Base-by-base conservation (phyloP, 2,329 filamentous ascomycete species). In the Aurifilum marmelostoma region DNA sequence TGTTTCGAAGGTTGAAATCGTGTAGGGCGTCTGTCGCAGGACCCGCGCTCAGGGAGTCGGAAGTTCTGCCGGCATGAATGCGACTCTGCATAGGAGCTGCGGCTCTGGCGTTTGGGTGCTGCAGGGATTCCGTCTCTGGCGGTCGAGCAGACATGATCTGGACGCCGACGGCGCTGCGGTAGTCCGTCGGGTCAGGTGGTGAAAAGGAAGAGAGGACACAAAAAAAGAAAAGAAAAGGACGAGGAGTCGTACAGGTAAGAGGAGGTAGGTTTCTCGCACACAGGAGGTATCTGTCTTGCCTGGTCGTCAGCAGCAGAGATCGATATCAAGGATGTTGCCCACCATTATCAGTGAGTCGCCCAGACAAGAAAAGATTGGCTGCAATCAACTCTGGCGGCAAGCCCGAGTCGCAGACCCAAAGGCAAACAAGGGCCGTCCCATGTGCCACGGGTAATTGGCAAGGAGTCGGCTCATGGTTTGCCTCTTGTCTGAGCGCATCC, bases 21-120 rank as follows among this genome's bases (percentile, higher is more conserved):
- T 67, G 70, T 64, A 73, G 72, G 32, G 71, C 73, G 73, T 73
- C 74, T 73, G 75, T 68, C 66, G 75, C 71, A 69, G 73, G 71
- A 67, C 71, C 65, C 64, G 73, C 54, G 64, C 71, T 69, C 67
- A 71, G 34, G 59, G 67, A 72, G 72, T 74, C 67, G 69, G 66
- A 63, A 63, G 39, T 52, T 21, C 34, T 63, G 54, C 50, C 34
- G 63, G 50, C 58, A 69, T 47, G 58, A 47, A 43, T 65, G 68
- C 65, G 63, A 62, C 52, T 61, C 39, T 63, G 67, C 60, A 63
- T 47, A 70, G 67, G 60, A 69, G n/a, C 59, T 66, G 64, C 67
- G 64, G 68, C 68, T 56, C 69, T 52, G 64, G 62, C 62, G 67
- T 67, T 61, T 67, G 69, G 64, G 27, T 59, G 56, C 12, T 61